Evolutionary conservation across 202 grass and related monocot species (phyloP).

Genomic region (Brachypodium distachyon): DNA sequence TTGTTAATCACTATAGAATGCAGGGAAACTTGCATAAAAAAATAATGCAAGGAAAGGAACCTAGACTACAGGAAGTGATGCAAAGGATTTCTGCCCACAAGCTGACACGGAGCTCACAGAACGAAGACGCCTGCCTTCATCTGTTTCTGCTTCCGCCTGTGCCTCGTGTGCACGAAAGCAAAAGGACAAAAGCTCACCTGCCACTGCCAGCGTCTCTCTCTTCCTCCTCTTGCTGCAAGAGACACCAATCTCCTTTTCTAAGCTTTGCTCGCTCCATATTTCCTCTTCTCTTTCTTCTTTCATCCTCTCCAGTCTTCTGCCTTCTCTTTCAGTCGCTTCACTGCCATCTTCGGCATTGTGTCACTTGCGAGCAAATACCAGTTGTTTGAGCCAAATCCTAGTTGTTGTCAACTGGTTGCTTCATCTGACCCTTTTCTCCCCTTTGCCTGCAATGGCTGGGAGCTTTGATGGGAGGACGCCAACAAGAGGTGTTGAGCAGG

Average conservation of each 20-base stretch:
- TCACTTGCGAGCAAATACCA: not conserved
- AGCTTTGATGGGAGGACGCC: slow-evolving; percentile 41
- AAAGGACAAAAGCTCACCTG: not conserved
- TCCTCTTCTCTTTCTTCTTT: not conserved
- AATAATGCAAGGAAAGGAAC: too few species aligned
- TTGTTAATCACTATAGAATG: too few species aligned
- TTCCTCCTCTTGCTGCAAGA: not conserved
- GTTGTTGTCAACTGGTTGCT: not conserved
- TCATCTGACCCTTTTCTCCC: not conserved
- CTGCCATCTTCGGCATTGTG: slow-evolving; percentile 9
- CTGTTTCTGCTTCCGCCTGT: not conserved
- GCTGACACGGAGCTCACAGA: too few species aligned
- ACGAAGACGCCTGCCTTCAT: too few species aligned
- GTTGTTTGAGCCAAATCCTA: not conserved
- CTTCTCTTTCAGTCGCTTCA: slow-evolving; percentile 27
- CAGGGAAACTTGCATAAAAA: too few species aligned
- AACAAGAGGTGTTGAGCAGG: slow-evolving; percentile 56
- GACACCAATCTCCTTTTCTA: not conserved
- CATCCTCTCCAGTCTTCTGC: not conserved
- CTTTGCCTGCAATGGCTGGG: slow-evolving; percentile 20
- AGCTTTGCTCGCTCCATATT: not conserved
- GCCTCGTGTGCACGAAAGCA: not conserved
- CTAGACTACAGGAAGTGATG: too few species aligned
- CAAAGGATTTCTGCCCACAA: too few species aligned
- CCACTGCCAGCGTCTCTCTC: not conserved